These are phyloP conservation scores for Colletotrichum cereale DNA, from an alignment of 2,329 filamentous ascomycete genomes.

Conservation along the genomic window DNA sequence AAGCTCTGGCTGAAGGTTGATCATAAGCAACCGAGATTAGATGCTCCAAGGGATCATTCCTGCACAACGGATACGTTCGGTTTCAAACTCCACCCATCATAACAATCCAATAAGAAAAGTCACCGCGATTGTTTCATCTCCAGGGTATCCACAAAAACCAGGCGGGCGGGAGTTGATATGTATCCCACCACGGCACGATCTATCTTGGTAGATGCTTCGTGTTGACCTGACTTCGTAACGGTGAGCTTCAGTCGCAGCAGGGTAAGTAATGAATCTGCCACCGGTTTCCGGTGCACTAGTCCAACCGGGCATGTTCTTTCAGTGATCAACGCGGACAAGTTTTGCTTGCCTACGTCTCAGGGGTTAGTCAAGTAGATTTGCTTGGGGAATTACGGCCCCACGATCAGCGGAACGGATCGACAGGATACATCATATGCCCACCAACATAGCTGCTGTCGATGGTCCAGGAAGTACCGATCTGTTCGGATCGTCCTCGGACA, in stretches of 20 bases:
- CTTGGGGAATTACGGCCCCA: background rate
- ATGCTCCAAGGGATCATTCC: background rate
- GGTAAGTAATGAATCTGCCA: too few relatives aligned
- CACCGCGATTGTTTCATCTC: background rate
- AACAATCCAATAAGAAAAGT: background rate
- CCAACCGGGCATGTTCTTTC: background rate
- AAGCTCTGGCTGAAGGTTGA: constrained; percentile 15
- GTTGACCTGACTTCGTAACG: too few relatives aligned
- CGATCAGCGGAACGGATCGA: background rate
- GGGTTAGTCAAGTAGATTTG: too few relatives aligned
- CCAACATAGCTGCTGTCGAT: background rate
- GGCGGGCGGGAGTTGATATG: constrained; percentile 2
- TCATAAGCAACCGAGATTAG: constrained; percentile 27
- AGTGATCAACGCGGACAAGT: background rate
- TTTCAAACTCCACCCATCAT: constrained; percentile 9
- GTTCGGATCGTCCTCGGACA: too few relatives aligned
- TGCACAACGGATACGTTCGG: background rate
- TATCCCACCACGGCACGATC: background rate
- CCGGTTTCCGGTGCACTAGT: background rate
- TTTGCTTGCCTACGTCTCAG: background rate
- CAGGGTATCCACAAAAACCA: constrained; percentile 6
- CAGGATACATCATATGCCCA: background rate
- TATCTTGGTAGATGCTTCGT: background rate
- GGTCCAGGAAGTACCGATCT: background rate
- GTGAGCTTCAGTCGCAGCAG: too few relatives aligned